These are phyloP conservation scores for Ilyonectria robusta DNA, from an alignment of 2,329 filamentous ascomycete species.

Conservation along the genomic window DNA sequence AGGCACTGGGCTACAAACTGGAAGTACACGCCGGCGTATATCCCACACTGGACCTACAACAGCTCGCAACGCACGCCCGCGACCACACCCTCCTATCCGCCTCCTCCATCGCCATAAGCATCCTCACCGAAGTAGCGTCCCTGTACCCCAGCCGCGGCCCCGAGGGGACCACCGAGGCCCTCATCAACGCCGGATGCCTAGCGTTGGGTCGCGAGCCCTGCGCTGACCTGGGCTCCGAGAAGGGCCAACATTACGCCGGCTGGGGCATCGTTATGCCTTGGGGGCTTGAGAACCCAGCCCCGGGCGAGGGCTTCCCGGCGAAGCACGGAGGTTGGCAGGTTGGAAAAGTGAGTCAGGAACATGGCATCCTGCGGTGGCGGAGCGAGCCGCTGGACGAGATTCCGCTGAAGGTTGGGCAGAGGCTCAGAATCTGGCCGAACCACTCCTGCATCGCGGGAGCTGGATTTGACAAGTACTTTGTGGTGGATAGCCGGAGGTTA, in stretches of 20 bases:
- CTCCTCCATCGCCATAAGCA: slow-evolving; percentile 72
- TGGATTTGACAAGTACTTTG: slow-evolving; percentile 77
- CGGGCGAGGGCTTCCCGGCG: slow-evolving; percentile 58
- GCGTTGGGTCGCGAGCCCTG: slow-evolving; percentile 69
- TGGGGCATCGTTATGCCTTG: slow-evolving; percentile 75
- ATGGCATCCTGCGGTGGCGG: slow-evolving; percentile 77
- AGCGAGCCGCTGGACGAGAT: slow-evolving; percentile 60
- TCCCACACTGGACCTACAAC: slow-evolving; percentile 81
- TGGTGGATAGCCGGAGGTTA: slow-evolving; percentile 75
- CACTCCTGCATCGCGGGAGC: slow-evolving; percentile 82
- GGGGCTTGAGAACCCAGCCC: slow-evolving; percentile 54
- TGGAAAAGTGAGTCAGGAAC: slow-evolving; percentile 80
- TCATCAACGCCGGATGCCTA: slow-evolving; percentile 11
- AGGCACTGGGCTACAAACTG: slow-evolving; percentile 59
- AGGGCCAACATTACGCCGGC: slow-evolving; percentile 68
- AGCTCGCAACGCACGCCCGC: slow-evolving; percentile 77
- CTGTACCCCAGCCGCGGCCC: slow-evolving; percentile 63
- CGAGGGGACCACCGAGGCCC: slow-evolving; percentile 25
- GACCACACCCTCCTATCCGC: slow-evolving; percentile 58
- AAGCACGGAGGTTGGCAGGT: slow-evolving; percentile 73
- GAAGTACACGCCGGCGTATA: slow-evolving; percentile 84
- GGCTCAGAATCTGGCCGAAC: slow-evolving; percentile 80
- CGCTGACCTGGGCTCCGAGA: slow-evolving; percentile 57
- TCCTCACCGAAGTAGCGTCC: slow-evolving; percentile 79
- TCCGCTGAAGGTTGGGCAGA: slow-evolving; percentile 72